phyloP scores from a whole-genome alignment of 306 rosid species.

The Trichosanthes cucumerina region DNA sequence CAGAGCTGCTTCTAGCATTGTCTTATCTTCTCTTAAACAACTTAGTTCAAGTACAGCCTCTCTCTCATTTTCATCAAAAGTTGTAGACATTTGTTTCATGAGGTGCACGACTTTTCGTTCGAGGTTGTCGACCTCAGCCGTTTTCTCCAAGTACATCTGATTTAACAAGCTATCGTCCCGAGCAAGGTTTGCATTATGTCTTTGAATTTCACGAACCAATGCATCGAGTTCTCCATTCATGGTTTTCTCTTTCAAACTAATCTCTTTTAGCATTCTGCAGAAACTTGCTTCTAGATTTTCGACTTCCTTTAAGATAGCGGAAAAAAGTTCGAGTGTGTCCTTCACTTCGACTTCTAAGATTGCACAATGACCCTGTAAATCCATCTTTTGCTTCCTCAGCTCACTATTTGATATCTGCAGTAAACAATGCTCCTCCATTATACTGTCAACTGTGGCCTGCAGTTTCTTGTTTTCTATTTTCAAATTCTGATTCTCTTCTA shows the following conservation, averaged over 20 bases:
- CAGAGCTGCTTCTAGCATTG: conserved; percentile 31
- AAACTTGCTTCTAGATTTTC: conserved; percentile 34
- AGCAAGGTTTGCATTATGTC: conserved; percentile 26
- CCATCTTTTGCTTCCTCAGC: conserved; percentile 29
- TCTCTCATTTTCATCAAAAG: conserved; percentile 35
- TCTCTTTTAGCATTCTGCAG: conserved; percentile 27
- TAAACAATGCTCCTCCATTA: conserved; percentile 25
- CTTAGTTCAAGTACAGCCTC: conserved; percentile 33
- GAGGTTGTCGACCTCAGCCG: conserved; percentile 36
- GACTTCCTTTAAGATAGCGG: conserved; percentile 27
- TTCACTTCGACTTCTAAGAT: conserved; percentile 29
- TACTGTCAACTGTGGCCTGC: conserved; percentile 22
- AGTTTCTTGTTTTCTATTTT: conserved; percentile 22
- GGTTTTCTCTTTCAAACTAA: conserved; percentile 25
- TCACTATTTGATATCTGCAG: conserved; percentile 31
- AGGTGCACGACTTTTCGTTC: conserved; percentile 36
- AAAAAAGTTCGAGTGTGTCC: conserved; percentile 30
- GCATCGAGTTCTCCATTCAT: conserved; percentile 26
- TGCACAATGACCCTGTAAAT: conserved; percentile 30
- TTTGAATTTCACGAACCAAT: conserved; percentile 28
- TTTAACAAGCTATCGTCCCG: conserved; percentile 28
- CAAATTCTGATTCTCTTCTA: conserved; percentile 28
- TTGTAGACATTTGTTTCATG: conserved; percentile 28
- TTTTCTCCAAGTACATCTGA: conserved; percentile 39
- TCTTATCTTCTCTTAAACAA: conserved; percentile 27